A percentile compares a stretch with the other conserved stretches of the same genome.
phyloP scores from a whole-genome alignment of 2,329 filamentous ascomycete species.

The Penicillium sp. region DNA sequence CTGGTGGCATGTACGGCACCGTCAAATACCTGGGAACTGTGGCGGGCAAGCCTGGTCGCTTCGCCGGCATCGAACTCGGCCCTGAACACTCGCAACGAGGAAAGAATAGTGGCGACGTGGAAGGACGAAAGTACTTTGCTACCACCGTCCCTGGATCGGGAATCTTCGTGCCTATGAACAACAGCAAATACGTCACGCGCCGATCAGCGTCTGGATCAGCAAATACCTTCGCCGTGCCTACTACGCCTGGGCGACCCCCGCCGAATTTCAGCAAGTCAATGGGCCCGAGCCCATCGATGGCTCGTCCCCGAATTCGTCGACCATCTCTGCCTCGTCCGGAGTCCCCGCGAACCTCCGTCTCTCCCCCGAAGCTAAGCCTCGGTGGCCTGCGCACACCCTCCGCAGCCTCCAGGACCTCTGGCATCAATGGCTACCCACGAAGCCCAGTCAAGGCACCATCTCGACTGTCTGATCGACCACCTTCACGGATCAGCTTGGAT shows the following conservation, averaged over 20 bases:
- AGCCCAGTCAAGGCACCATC: conserved; percentile 49
- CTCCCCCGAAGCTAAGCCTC: conserved; percentile 61
- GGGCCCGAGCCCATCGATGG: conserved; percentile 72
- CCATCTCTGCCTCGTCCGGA: conserved; percentile 86
- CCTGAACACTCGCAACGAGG: conserved; percentile 79
- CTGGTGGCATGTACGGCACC: conserved; percentile 87
- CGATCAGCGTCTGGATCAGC: conserved; percentile 51
- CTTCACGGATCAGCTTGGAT: conserved; percentile 48
- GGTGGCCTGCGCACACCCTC: conserved; percentile 64
- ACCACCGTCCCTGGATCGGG: conserved; percentile 80
- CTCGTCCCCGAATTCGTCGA: conserved; percentile 69
- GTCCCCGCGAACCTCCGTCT: conserved; percentile 68
- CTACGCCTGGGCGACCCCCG: conserved; percentile 69
- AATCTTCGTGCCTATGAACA: conserved; percentile 89
- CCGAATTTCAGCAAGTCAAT: conserved; percentile 88
- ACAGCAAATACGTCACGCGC: conserved; percentile 70
- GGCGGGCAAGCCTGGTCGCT: conserved; percentile 85
- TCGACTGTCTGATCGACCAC: conserved; percentile 46
- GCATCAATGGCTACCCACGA: conserved; percentile 53
- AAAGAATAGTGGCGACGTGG: conserved; percentile 96
- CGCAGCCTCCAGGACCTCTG: conserved; percentile 41
- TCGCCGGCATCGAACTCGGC: conserved; percentile 89
- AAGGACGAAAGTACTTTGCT: conserved; percentile 81
- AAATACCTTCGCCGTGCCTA: conserved; percentile 63
- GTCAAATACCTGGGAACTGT: conserved; percentile 89